A percentile compares a stretch with the other conserved stretches of the same genome.
phyloP scores from a whole-genome alignment of 169 alveolate genomes.

The Besnoitia besnoiti region DNA sequence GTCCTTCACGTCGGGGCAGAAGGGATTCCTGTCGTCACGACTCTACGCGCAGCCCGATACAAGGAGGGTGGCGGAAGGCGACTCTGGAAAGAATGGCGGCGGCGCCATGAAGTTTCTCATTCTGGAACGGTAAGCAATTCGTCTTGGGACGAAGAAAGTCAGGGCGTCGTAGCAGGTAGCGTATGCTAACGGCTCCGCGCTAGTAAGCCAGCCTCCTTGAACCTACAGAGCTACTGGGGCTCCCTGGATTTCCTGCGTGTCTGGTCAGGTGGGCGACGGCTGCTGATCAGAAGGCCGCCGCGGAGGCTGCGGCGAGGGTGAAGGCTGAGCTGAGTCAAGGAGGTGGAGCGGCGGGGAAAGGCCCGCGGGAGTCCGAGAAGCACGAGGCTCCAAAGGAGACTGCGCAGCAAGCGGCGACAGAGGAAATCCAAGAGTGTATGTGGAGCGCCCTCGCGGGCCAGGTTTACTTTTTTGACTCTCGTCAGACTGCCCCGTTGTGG shows the following conservation, averaged over 20 bases:
- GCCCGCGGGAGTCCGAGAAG: neutral
- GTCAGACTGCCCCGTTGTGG: neutral
- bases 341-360: neutral
- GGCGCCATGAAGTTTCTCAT: neutral
- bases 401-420: neutral
- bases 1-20: neutral
- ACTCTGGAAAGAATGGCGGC: neutral
- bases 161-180: no score
- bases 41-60: constrained; percentile 19
- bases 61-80: neutral
- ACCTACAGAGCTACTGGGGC: no score
- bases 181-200: no score
- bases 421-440: neutral
- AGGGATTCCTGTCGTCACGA: constrained; percentile 16
- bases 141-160: no score
- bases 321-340: neutral
- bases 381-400: neutral
- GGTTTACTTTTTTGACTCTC: constrained; percentile 12
- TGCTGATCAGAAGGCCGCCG: neutral
- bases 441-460: neutral
- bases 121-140: neutral
- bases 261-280: neutral
- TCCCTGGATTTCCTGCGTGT: neutral
- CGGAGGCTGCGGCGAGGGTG: neutral
- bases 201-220: no score